These are phyloP conservation scores for Alectoria sarmentosa DNA, from an alignment of 495 filamentous ascomycete genomes.

Conservation along the genomic window DNA sequence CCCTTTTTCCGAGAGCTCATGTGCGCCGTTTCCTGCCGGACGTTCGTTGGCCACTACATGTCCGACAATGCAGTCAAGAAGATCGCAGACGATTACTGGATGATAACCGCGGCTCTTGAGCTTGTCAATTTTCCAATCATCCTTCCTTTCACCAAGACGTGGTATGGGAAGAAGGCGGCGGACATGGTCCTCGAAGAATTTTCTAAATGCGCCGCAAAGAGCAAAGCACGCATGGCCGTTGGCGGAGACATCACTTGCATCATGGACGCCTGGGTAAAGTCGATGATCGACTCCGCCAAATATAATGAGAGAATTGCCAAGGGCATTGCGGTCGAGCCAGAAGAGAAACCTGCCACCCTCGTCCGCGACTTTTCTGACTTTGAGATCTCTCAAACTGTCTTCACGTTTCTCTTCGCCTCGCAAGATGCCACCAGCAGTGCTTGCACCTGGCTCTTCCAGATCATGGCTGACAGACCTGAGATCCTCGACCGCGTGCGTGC, in stretches of 20 bases:
- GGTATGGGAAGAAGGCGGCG: constrained; percentile 95
- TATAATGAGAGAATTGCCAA: constrained; percentile 68
- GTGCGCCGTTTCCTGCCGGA: constrained; percentile 89
- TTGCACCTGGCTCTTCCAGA: constrained; percentile 90
- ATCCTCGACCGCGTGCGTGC: constrained; percentile 84
- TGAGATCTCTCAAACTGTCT: constrained; percentile 90
- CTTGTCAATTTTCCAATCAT: constrained; percentile 99
- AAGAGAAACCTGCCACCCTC: constrained; percentile 73
- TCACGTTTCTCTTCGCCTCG: constrained; percentile 97
- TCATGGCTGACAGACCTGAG: constrained; percentile 89
- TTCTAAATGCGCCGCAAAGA: constrained; percentile 84
- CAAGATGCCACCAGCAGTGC: constrained; percentile 96
- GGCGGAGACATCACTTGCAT: constrained; percentile 85
- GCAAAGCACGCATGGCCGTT: constrained; percentile 84
- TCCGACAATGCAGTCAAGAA: constrained; percentile 82
- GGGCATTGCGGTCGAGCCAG: constrained; percentile 56
- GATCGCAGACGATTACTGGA: constrained; percentile 94
- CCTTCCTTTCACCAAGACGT: constrained; percentile 89
- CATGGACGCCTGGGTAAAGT: constrained; percentile 87
- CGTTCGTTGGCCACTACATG: constrained; percentile 96
- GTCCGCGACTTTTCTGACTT: constrained; percentile 84
- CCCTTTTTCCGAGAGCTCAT: constrained; percentile 88
- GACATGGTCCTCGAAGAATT: constrained; percentile 91
- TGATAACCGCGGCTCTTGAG: constrained; percentile 91
- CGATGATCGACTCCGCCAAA: constrained; percentile 71